Evolutionary conservation across 331 rosid genomes (phyloP).

Genomic region (Malus hybrid): DNA sequence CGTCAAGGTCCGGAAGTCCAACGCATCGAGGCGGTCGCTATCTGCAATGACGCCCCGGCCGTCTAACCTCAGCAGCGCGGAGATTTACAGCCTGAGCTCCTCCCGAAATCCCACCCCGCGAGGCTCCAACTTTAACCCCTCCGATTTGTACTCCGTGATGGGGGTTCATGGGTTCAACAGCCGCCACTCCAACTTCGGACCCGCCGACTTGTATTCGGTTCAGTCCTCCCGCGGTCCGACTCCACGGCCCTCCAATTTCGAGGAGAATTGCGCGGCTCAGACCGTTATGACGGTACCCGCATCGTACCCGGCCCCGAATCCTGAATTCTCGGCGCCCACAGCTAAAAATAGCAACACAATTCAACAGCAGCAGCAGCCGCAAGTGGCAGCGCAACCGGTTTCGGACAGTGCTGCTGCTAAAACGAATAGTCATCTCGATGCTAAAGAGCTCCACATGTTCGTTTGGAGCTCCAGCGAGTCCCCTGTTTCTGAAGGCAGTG

Average conservation of each 20-base stretch:
- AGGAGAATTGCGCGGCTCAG: conserved; percentile 37
- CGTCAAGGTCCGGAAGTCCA: conserved; percentile 79
- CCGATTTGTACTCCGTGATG: conserved; percentile 88
- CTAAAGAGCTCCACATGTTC: conserved; percentile 58
- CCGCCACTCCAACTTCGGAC: conserved; percentile 72
- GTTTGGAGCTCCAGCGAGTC: conserved; percentile 57
- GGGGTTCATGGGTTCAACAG: conserved; percentile 45
- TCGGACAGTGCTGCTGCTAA: conserved; percentile 12
- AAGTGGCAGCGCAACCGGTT: conserved; percentile 14
- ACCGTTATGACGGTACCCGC: conserved; percentile 35
- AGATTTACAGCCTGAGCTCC: conserved; percentile 86
- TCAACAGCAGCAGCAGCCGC: conserved; percentile 18
- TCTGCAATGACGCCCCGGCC: conserved; percentile 78
- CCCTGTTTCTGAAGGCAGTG: conserved; percentile 47
- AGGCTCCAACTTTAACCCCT: conserved; percentile 80
- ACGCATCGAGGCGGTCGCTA: conserved; percentile 57
- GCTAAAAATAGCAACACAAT: conserved; percentile 24
- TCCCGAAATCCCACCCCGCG: conserved; percentile 87
- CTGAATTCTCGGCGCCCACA: conserved; percentile 58
- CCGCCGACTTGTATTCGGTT: conserved; percentile 65
- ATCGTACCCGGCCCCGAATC: conserved; percentile 89
- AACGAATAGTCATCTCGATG: conserved; percentile 26
- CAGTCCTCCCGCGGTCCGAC: conserved; percentile 88
- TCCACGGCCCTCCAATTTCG: conserved; percentile 83
- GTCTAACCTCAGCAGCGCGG: conserved; percentile 87